A percentile compares a stretch with the other conserved stretches of the same genome.
phyloP scores from a whole-genome alignment of 371 early-diverging fungal species.

The Mortierella sp. region DNA sequence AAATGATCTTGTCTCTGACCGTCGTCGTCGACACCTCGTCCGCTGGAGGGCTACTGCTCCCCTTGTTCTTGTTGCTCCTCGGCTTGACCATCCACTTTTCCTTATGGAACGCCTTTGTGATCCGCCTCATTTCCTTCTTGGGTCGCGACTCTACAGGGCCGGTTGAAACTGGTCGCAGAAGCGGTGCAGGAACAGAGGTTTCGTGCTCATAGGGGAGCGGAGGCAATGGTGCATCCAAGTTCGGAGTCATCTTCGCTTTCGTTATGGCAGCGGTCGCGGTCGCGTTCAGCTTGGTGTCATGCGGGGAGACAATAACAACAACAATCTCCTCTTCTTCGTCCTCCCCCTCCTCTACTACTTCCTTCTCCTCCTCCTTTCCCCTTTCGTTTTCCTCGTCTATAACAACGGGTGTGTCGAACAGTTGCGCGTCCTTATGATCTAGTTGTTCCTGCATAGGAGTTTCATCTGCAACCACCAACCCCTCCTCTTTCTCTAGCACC shows the following conservation, averaged over 20 bases:
- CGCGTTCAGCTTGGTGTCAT: background rate
- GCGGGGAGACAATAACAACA: background rate
- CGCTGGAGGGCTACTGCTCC: background rate
- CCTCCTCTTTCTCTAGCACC: background rate
- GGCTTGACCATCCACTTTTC: constrained; percentile 10
- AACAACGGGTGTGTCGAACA: background rate
- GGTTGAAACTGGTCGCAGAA: background rate
- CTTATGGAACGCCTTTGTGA: constrained; percentile 21
- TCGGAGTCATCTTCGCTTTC: background rate
- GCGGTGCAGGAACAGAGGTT: background rate
- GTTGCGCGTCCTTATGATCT: background rate
- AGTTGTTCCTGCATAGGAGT: background rate
- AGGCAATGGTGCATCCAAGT: background rate
- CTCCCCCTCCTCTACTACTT: background rate
- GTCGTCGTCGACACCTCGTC: no score
- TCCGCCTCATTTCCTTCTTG: constrained; percentile 29
- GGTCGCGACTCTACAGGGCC: background rate
- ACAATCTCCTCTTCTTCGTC: background rate
- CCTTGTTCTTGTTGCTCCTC: constrained; percentile 6
- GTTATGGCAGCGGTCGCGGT: background rate
- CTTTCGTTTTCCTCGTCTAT: background rate
- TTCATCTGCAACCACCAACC: no score
- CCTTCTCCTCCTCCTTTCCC: background rate
- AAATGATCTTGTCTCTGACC: background rate
- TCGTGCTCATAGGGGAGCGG: background rate